Conservation (phyloP, 805 yeast species). For the Metschnikowia cubensis region DNA sequence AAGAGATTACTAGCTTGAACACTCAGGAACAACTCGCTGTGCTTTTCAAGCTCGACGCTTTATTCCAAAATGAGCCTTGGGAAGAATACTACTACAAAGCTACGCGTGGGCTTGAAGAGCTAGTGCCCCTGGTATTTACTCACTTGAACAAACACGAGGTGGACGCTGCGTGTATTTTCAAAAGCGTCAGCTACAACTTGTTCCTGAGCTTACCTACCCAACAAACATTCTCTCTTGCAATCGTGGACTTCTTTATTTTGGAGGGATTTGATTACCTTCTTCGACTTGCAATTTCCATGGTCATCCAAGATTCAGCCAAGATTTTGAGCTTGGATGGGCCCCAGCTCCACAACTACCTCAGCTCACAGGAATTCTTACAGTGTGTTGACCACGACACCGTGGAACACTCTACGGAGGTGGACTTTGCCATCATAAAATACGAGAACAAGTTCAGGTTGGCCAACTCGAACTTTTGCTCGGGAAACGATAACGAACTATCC, state of each 20-base stretch:
- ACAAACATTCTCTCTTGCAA: constrained; percentile 3
- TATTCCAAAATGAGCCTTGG: constrained; percentile 22
- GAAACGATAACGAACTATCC: constrained; percentile 35
- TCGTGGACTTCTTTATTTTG: constrained; percentile 35
- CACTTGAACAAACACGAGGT: constrained; percentile 39
- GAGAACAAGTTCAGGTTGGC: constrained; percentile 24
- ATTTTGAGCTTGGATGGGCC: constrained; percentile 23
- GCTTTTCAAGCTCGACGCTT: constrained; percentile 30
- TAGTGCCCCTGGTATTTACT: constrained; percentile 21
- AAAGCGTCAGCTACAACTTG: constrained; percentile 19
- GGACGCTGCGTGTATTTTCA: constrained; percentile 21
- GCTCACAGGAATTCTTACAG: constrained; percentile 3
- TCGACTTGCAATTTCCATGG: constrained; percentile 25
- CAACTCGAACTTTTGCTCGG: constrained; percentile 35
- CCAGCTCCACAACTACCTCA: constrained; percentile 13
- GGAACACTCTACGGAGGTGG: constrained; percentile 3
- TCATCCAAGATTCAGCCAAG: constrained; percentile 14
- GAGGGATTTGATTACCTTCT: constrained; percentile 38
- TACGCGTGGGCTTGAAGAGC: constrained; percentile 35
- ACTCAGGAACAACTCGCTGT: constrained; percentile 31
- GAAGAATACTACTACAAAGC: constrained; percentile 34
- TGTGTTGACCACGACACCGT: constrained; percentile 3
- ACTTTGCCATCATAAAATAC: constrained; percentile 13
- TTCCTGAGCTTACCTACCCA: constrained; percentile 12
- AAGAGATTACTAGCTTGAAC: constrained; percentile 17